Conservation (phyloP, 1,284 basidiomycete genomes). For the Cutaneotrichosporon sp. region DNA sequence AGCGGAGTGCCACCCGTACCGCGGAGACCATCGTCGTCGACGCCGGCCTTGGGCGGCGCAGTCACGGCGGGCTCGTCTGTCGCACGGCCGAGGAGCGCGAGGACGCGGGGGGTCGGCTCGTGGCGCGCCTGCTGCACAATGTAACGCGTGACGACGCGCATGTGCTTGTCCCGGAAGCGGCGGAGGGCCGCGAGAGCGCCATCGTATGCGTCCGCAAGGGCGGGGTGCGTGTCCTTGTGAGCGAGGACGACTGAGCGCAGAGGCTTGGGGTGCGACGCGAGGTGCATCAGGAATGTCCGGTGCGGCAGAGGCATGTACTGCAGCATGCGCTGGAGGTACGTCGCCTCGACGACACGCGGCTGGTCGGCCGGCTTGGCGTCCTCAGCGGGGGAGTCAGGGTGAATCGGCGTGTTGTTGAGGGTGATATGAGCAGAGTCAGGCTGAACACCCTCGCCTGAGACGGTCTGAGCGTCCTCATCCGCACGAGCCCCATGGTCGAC, state of each 20-base stretch:
- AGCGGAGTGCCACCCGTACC: slow-evolving; percentile 86
- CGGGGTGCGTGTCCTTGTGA: slow-evolving; percentile 42
- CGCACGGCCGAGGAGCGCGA: slow-evolving; percentile 32
- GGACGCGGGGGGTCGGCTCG: slow-evolving; percentile 40
- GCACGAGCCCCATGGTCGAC: slow-evolving; percentile 59
- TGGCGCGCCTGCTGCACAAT: slow-evolving; percentile 67
- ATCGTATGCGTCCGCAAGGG: slow-evolving; percentile 68
- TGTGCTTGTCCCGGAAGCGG: slow-evolving; percentile 79
- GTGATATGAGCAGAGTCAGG: slow-evolving; percentile 15
- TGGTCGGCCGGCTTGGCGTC: slow-evolving; percentile 5
- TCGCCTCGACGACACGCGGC: slow-evolving; percentile 52
- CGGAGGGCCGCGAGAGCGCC: slow-evolving; percentile 69
- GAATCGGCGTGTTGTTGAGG: slow-evolving; percentile 18
- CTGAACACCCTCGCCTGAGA: slow-evolving; percentile 14
- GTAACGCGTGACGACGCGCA: slow-evolving; percentile 80
- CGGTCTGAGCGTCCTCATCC: slow-evolving; percentile 23
- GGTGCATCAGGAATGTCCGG: slow-evolving; percentile 79
- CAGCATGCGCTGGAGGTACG: slow-evolving; percentile 77
- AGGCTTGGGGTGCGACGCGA: slow-evolving; percentile 64
- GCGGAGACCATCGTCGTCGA: slow-evolving; percentile 58
- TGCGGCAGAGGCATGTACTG: slow-evolving; percentile 89
- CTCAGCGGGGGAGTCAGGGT: not conserved
- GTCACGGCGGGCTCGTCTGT: slow-evolving; percentile 15
- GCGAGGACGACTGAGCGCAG: slow-evolving; percentile 54
- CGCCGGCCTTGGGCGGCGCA: not conserved